These are phyloP conservation scores for Austroboletus festivus DNA, from an alignment of 768 basidiomycete species.

Conservation along the genomic window DNA sequence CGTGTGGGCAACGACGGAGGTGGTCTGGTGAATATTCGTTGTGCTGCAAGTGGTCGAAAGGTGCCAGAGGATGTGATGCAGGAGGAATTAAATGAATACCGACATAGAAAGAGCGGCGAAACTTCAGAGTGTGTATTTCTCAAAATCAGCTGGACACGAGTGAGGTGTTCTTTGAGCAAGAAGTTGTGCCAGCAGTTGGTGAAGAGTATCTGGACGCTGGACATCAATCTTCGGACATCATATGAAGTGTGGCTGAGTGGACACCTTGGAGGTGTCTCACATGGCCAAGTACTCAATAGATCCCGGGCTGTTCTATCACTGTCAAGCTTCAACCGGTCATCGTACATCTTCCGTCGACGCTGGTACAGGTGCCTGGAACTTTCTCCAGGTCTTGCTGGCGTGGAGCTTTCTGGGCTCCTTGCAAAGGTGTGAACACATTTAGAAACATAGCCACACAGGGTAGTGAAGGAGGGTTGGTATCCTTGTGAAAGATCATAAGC, in stretches of 20 bases:
- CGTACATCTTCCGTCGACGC: conserved; percentile 4
- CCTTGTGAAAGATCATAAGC: conserved; percentile 7
- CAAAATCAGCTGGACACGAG: conserved; percentile 3
- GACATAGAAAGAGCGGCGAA: not conserved
- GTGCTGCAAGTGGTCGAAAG: not conserved
- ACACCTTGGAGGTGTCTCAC: conserved; percentile 2
- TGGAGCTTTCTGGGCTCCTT: conserved; percentile 4
- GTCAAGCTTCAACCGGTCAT: not conserved
- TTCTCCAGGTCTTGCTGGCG: not conserved
- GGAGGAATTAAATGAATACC: not conserved
- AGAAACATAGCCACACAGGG: not conserved
- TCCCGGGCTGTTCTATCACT: not conserved
- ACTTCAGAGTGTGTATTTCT: not conserved
- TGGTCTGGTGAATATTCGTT: too few relatives aligned
- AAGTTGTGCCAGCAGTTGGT: conserved; percentile 11
- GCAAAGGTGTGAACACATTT: not conserved
- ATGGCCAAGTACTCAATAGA: conserved; percentile 13
- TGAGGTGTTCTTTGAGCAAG: conserved; percentile 5
- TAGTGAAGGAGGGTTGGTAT: not conserved
- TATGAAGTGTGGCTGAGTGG: conserved; percentile 1
- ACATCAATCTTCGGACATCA: not conserved
- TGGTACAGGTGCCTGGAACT: not conserved
- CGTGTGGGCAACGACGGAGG: too few relatives aligned
- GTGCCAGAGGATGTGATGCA: not conserved
- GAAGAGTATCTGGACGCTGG: conserved; percentile 2